Evolutionary conservation across 78 protist species (phyloP).

Genomic region (Dictyostelium capitatum): DNA sequence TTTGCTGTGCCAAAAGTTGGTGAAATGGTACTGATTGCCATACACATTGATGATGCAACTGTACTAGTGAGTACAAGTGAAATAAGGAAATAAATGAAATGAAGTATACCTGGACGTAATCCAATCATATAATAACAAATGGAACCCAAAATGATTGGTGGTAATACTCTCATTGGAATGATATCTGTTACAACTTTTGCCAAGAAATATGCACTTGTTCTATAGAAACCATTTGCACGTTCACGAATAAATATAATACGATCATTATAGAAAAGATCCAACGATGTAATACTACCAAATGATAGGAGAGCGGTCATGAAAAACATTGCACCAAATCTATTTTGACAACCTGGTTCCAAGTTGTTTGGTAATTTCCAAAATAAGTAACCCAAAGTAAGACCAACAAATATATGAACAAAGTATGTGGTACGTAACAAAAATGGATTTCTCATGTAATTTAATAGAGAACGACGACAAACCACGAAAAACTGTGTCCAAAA

Average conservation of each 20-base stretch:
- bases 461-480: conserved; percentile 69
- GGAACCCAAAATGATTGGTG: conserved; percentile 86
- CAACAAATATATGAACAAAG: conserved; percentile 63
- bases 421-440: conserved; percentile 71
- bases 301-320: conserved; percentile 55
- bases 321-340: conserved; percentile 78
- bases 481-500: conserved; percentile 85
- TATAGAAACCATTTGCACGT: conserved; percentile 86
- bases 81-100: conserved; percentile 74
- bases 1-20: conserved; percentile 81
- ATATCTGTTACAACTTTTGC: conserved; percentile 86
- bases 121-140: conserved; percentile 91
- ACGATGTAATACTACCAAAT: conserved; percentile 83
- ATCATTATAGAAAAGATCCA: conserved; percentile 82
- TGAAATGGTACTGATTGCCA: conserved; percentile 80
- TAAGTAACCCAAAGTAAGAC: conserved; percentile 81
- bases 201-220: conserved; percentile 80
- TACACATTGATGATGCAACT: conserved; percentile 85
- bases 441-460: conserved; percentile 87
- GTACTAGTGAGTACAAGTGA: conserved; percentile 71
- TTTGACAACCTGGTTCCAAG: conserved; percentile 54
- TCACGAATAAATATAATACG: conserved; percentile 84
- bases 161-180: conserved; percentile 90
- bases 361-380: conserved; percentile 79
- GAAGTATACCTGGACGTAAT: conserved; percentile 65